Evolutionary conservation across 2,329 filamentous ascomycete species (phyloP).

Genomic region (Ophiostoma pallidulum): DNA sequence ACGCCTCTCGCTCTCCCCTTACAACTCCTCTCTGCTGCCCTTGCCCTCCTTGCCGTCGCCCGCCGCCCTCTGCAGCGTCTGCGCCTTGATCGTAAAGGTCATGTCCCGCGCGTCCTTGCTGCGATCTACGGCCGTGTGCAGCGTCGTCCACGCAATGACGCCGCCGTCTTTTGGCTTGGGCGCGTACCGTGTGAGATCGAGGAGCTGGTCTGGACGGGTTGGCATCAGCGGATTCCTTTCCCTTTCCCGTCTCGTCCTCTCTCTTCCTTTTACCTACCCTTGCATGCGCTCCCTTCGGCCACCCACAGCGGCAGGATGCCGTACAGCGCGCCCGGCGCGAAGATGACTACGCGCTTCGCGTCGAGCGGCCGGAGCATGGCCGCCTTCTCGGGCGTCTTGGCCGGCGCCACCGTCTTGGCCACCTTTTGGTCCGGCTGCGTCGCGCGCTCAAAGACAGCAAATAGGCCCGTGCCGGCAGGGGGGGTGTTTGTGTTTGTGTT

Average conservation of each 20-base stretch:
- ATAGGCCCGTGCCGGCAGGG: slow-evolving; percentile 30
- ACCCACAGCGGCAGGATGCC: slow-evolving; percentile 41
- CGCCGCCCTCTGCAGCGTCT: slow-evolving; percentile 10
- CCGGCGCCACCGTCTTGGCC: slow-evolving; percentile 27
- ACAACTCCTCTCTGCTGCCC: slow-evolving; percentile 9
- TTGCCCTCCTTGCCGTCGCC: background rate
- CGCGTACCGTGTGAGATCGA: slow-evolving; percentile 21
- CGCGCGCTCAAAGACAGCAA: slow-evolving; percentile 32
- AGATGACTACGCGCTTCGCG: slow-evolving; percentile 33
- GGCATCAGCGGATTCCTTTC: too few species aligned
- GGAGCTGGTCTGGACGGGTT: slow-evolving; percentile 22
- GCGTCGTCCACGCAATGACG: slow-evolving; percentile 21
- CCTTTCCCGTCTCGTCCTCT: too few species aligned
- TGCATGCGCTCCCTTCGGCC: slow-evolving; percentile 30
- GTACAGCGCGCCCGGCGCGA: slow-evolving; percentile 44
- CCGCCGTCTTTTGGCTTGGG: slow-evolving; percentile 17
- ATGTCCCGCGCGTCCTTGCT: slow-evolving; percentile 7
- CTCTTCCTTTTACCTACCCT: too few species aligned
- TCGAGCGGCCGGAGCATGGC: slow-evolving; percentile 24
- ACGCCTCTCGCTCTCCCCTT: too few species aligned
- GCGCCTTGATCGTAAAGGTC: slow-evolving; percentile 15
- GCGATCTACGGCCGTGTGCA: slow-evolving; percentile 11
- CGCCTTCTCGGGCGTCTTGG: slow-evolving; percentile 19
- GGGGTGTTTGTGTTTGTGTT: too few species aligned
- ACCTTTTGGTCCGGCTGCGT: slow-evolving; percentile 30